Evolutionary conservation across 768 basidiomycete genomes (phyloP), one percentile per base, ranked within the genome.

Genomic region (Termitomyces sp.): DNA sequence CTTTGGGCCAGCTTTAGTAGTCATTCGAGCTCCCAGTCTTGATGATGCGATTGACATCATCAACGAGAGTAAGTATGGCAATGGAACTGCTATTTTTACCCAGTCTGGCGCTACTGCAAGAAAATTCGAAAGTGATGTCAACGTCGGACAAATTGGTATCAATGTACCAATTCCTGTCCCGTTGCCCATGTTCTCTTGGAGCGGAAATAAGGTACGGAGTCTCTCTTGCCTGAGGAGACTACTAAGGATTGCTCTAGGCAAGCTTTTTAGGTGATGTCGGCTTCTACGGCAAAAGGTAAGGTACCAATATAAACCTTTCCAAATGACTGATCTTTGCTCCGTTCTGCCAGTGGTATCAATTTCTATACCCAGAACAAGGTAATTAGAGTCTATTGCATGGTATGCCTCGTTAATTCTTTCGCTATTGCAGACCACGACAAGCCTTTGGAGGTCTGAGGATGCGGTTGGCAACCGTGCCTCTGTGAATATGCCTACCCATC

Each of bases 301-400:
- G 59, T 37, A 35, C 47, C n/a, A 55, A 61, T 39, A 32, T 47
- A 25, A 53, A 42, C 32, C 46, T 11, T 7, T 41, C 19, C 23
- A 21, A 30, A 30, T 11, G 11, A 52, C 54, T 51, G 37, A 43
- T 51, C 10, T 58, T 45, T 49, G 6, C 14, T 61, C 42, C 19
- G 35, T 30, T 51, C 28, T 8, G 28, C 6, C 64, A 88, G 90
- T 60, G 95, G 91, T 25, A 81, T 98, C 72, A 91, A 91, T 69
- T 98, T 98, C 75, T 98, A 94, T 69, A 98, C 96, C 3, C 89
- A 94, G 71, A 88, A 93, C 71, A 98, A 97, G 85, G 88, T 83
- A 61, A 55, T 63, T 37, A 16, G 46, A 23, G 16, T 35, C 5
- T 11, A 49, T 9, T 37, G 39, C 21, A 9, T 28, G 7, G 16